Evolutionary conservation across 108 stramenopile genomes (phyloP), one percentile per base, ranked within the genome.

Genomic region (Nitzschia palea): DNA sequence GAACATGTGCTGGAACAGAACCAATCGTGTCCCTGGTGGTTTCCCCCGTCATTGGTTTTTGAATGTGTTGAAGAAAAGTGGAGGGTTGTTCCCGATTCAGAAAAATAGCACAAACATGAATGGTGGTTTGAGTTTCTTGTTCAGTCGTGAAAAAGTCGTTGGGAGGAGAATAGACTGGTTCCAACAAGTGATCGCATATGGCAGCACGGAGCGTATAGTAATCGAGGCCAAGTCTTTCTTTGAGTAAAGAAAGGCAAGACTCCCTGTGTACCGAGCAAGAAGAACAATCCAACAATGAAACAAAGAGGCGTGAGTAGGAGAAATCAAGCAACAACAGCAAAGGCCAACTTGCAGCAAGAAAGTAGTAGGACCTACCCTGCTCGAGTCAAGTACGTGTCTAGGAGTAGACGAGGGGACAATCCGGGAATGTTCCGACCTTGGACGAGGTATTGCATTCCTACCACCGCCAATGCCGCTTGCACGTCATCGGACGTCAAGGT

Each of bases 201-300:
- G 27, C 37, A n/a, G 71, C 62, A 30, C 71, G 40, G 4, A 72
- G 71, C 32, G 62, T 25, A 34, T 64, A 72, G 29, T 40, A 44
- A 30, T 56, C 32, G 53, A 72, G 54, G 17, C 25, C 32, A 1
- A 44, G 51, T 8, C 34, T 31, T 36, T 63, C 62, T 33, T 64
- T 62, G 20, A 64, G 30, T 2, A 65, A 50, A 4, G 18, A 34
- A 14, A 72, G 2, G 40, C 47, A 48, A 34, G 70, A 51, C 8
- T 53, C 61, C 25, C 71, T 29, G 27, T 6, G 27, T 27, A 37
- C 22, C 22, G 15, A 8, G 29, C 14, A 30, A 2, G 17, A 17
- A 33, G 9, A 31, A 29, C 15, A n/a, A n/a, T n/a, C n/a, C n/a
- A n/a, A n/a, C n/a, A n/a, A 64, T 0, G n/a, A 30, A 64, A 50